Evolutionary conservation across 805 yeast species (phyloP), one percentile per base, ranked within the genome.

Genomic region (Candida suzukii): DNA sequence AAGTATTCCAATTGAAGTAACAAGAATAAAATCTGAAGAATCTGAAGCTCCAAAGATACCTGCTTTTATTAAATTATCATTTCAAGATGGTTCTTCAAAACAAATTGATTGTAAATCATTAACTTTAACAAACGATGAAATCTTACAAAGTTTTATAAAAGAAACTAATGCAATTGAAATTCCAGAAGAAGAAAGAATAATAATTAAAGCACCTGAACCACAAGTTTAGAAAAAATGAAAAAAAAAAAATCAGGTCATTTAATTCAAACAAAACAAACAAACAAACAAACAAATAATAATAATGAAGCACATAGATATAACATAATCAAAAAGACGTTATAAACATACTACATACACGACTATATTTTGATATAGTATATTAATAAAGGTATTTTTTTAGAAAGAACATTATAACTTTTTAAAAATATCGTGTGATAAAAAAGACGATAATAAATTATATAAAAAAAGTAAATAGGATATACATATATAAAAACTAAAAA

Each of bases 1-100:
- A n/a, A 64, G 67, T 35, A 54, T 84, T 22, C 72, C 76, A 20
- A 77, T 87, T 42, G 68, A 71, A 20, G 81, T 87, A 28, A 64
- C 72, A 13, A 68, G 88, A 49, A 68, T 83, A 35, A 64, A 60
- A 45, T 56, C 44, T 4, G 60, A 63, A 20, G 65, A 62, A 38
- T 73, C 71, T 17, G 74, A 74, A 37, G 62, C 64, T 38, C 52
- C 54, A 14, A 59, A 63, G 31, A 63, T 70, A 46, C 83, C 81
- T 2, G 65, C 76, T 22, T 54, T 64, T 37, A 52, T 80, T 20
- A 67, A 63, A 21, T 60, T 77, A 14, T 54, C 57, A 40, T 66
- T 62, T 37, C 48, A 50, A 13, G 62, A 68, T 45, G 74, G 75
- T 13, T 51, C 59, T 14, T 50, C 52, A n/a, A 53, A 61, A 40